phyloP scores from a whole-genome alignment of 2,329 filamentous ascomycete species.

The Colletotrichum acutatum region DNA sequence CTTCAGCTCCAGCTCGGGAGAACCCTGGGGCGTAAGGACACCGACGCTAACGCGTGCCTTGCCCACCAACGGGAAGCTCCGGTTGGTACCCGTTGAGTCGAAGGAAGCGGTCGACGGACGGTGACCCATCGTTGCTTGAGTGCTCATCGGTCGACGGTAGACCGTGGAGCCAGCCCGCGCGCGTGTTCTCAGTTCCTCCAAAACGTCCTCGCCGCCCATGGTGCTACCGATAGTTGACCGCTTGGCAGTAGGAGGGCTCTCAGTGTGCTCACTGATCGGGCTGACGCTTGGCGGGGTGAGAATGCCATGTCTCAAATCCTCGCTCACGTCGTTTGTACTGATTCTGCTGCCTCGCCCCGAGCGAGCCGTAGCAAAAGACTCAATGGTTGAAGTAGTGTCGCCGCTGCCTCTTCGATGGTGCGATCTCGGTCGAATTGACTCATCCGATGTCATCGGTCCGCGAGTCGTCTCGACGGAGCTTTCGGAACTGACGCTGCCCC shows the following conservation, averaged over 20 bases:
- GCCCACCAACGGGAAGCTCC: conserved; percentile 71
- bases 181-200: conserved; percentile 36
- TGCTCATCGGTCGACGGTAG: conserved; percentile 54
- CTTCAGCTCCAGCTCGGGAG: conserved; percentile 60
- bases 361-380: conserved; percentile 67
- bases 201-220: conserved; percentile 41
- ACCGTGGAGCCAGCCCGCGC: conserved; percentile 47
- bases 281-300: conserved; percentile 33
- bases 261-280: conserved; percentile 27
- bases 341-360: conserved; percentile 58
- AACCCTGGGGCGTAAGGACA: conserved; percentile 57
- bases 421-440: conserved; percentile 39
- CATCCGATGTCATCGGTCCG: conserved; percentile 51
- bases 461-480: conserved; percentile 72
- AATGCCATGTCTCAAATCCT: conserved; percentile 24
- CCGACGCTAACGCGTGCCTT: conserved; percentile 58
- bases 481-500: conserved; percentile 66
- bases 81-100: conserved; percentile 67
- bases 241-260: conserved; percentile 34
- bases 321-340: conserved; percentile 19
- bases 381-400: conserved; percentile 61
- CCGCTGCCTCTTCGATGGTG: conserved; percentile 55
- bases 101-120: conserved; percentile 68
- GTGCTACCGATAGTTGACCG: conserved; percentile 39
- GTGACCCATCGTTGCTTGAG: conserved; percentile 54